Evolutionary conservation across 202 grass and related monocot genomes (phyloP), one percentile per base, ranked within the genome.

Genomic region (Panicum hallii): DNA sequence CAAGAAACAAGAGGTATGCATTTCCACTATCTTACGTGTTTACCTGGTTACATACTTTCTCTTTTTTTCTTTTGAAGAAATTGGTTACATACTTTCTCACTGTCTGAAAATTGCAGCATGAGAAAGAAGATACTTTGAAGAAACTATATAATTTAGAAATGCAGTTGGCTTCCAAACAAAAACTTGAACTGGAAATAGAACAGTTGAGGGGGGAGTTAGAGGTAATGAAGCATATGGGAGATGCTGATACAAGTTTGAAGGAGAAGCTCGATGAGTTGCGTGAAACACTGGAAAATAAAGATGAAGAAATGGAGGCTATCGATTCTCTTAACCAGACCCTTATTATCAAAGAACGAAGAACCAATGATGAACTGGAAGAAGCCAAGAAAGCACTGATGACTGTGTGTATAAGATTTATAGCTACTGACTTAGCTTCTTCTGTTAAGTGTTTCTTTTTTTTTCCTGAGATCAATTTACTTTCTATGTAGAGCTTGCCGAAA

Each of bases 121-220:
- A 91, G 63, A 81, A 70, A 78, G 77, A 85, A 77, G 77, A 54
- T 61, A 56, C 65, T 77, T 58, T 87, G 63, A 72, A 60, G 48
- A 67, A 57, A 44, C 47, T 71, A 72, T 41, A 36, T 48, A 40
- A 82, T 42, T 45, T 88, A n/a, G 72, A 88, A 82, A 66, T 54
- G 57, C 13, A 82, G 48, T 78, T 91, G 61, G 61, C 42, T 71
- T 79, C 80, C 17, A 84, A 80, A 78, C 84, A 90, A n/a, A 80
- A 90, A 57, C 89, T 90, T 67, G 89, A 90, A 77, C 34, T 84
- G 68, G 80, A 87, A 80, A 75, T 84, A 84, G 68, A 86, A 79
- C 80, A 84, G 16, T 26, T 91, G 82, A 87, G 9, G 49, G 84
- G 88, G 48, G 83, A 75, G 52, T 50, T 83, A 75, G 80, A 87